A percentile compares a stretch with the other conserved stretches of the same genome.
Evolutionary conservation across 139 green algal species (phyloP).

Genomic region (Dunaliella primolecta): DNA sequence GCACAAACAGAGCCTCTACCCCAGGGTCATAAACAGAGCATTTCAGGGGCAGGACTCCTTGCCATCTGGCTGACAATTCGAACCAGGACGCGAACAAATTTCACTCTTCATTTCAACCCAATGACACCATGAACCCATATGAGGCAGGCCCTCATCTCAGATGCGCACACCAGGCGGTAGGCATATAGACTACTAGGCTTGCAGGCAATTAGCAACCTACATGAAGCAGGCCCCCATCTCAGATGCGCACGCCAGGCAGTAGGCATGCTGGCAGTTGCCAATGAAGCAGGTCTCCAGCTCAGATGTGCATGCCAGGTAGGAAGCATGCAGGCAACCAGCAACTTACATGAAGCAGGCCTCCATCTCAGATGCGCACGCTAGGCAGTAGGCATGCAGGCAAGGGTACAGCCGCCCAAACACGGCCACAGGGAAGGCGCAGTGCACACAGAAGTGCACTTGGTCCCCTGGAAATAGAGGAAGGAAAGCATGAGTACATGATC

Average conservation of each 20-base stretch:
- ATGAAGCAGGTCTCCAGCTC: constrained; percentile 66
- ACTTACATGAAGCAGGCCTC: constrained; percentile 66
- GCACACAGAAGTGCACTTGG: constrained; percentile 63
- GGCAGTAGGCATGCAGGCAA: constrained; percentile 74
- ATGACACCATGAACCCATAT: no score
- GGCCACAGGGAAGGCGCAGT: constrained; percentile 64
- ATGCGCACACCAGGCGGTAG: no score
- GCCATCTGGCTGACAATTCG: no score
- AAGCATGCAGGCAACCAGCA: constrained; percentile 51
- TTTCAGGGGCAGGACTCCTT: no score
- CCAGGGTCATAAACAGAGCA: no score
- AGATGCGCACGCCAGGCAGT: constrained; percentile 65
- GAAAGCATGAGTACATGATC: not conserved
- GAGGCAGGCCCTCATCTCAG: no score
- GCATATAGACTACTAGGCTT: no score
- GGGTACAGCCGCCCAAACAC: constrained; percentile 70
- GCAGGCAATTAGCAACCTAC: constrained; percentile 55
- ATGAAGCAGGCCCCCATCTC: constrained; percentile 68
- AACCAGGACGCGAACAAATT: no score
- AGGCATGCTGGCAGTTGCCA: constrained; percentile 77
- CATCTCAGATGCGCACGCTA: constrained; percentile 69
- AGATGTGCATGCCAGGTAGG: constrained; percentile 65
- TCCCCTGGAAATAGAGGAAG: constrained; percentile 18
- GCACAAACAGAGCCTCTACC: no score
- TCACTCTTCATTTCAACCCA: no score